Evolutionary conservation across 306 rosid species (phyloP).

Genomic region (Styphnolobium japonicum): DNA sequence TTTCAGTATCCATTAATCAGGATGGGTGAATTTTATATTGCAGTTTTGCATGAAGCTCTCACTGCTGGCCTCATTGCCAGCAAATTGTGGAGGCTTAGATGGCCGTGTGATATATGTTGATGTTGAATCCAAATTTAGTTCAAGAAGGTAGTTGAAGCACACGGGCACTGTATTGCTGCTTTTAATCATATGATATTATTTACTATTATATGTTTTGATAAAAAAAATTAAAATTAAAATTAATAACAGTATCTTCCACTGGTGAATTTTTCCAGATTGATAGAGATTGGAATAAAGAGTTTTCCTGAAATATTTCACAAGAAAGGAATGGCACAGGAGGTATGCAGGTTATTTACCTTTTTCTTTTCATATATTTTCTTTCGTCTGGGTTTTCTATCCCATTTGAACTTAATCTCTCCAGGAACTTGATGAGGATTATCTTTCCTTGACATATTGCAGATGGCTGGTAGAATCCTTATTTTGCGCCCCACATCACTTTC

Average conservation of each 20-base stretch:
- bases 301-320: conserved; percentile 79
- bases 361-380: too few relatives aligned
- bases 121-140: conserved; percentile 83
- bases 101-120: conserved; percentile 85
- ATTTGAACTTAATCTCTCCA: background rate
- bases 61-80: conserved; percentile 67
- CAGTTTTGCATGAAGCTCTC: conserved; percentile 97
- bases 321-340: conserved; percentile 89
- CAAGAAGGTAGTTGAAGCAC: conserved; percentile 59
- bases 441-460: conserved; percentile 45
- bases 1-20: background rate
- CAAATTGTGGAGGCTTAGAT: conserved; percentile 68
- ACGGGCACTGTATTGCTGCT: background rate
- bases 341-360: conserved; percentile 24
- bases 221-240: too few relatives aligned
- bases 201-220: conserved; percentile 2
- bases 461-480: conserved; percentile 88
- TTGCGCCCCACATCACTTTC: conserved; percentile 76
- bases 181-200: conserved; percentile 4
- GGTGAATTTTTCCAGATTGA: conserved; percentile 51
- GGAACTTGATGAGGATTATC: background rate
- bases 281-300: conserved; percentile 79
- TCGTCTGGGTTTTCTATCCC: background rate
- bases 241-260: background rate
- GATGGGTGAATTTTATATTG: conserved; percentile 24